Conservation (phyloP, 257 asterid genomes). For the Hygrophila difformis region DNA sequence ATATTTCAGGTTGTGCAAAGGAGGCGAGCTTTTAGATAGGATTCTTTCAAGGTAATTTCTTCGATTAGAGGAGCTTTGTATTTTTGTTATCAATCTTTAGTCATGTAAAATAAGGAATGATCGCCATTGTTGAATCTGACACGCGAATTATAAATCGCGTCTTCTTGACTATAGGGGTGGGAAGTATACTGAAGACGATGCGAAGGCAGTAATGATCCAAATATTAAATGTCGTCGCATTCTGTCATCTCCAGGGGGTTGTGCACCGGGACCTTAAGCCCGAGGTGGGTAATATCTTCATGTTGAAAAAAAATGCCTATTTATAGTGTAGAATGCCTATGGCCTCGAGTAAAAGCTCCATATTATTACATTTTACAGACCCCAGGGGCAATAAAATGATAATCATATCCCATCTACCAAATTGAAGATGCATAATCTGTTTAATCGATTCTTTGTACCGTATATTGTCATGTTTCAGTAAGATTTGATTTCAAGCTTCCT, state of each 20-base stretch:
- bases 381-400: no score
- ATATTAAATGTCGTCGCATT: constrained; percentile 63
- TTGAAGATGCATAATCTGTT: no score
- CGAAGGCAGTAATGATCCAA: constrained; percentile 65
- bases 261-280: constrained; percentile 86
- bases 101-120: neutral
- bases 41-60: constrained; percentile 56
- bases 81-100: neutral
- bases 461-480: no score
- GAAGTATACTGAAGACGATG: constrained; percentile 70
- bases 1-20: constrained; percentile 72
- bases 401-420: no score
- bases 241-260: constrained; percentile 91
- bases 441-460: no score
- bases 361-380: no score
- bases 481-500: no score
- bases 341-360: no score
- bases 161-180: constrained; percentile 47
- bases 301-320: constrained; percentile 1
- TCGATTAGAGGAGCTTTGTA: neutral
- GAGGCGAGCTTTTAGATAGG: constrained; percentile 88
- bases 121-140: neutral
- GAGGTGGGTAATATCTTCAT: constrained; percentile 37
- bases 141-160: neutral
- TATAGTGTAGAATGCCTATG: neutral